Conservation (phyloP, 225 moss, liverwort and hornwort species). For the Pleurozium schreberi region DNA sequence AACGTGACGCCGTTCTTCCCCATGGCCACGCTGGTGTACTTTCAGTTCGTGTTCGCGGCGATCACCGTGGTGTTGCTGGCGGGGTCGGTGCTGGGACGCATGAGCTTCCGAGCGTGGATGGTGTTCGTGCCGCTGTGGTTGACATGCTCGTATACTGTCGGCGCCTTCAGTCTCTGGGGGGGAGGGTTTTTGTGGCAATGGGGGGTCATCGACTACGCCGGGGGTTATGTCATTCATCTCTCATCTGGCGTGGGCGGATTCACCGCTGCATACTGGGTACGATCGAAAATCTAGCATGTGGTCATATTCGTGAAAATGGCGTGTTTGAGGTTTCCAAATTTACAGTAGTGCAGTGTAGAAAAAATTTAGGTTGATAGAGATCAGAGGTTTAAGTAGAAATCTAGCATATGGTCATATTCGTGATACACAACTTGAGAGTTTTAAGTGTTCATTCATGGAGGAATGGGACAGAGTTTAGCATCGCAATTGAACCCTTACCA, state of each 20-base stretch:
- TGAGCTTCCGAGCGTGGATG: constrained; percentile 29
- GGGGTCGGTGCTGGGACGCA: constrained; percentile 12
- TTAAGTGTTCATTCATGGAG: background rate
- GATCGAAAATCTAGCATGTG: background rate
- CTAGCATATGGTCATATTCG: background rate
- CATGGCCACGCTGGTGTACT: constrained; percentile 15
- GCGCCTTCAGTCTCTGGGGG: constrained; percentile 8
- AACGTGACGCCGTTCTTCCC: background rate
- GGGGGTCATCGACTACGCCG: background rate
- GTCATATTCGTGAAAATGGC: background rate
- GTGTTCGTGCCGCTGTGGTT: constrained; percentile 9
- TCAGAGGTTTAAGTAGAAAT: background rate
- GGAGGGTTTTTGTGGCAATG: background rate
- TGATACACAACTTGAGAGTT: background rate
- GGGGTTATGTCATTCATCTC: background rate
- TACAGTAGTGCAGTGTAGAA: background rate
- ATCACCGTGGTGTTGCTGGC: constrained; percentile 13
- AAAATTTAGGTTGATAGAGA: background rate
- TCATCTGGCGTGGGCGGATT: background rate
- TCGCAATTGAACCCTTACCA: background rate
- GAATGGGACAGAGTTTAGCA: background rate
- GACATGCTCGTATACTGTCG: constrained; percentile 8
- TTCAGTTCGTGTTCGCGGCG: constrained; percentile 16
- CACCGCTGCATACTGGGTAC: constrained; percentile 1
- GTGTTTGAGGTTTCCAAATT: background rate